Evolutionary conservation across 805 yeast genomes (phyloP), one percentile per base, ranked within the genome.

Genomic region (Nakazawaea ambrosiae): DNA sequence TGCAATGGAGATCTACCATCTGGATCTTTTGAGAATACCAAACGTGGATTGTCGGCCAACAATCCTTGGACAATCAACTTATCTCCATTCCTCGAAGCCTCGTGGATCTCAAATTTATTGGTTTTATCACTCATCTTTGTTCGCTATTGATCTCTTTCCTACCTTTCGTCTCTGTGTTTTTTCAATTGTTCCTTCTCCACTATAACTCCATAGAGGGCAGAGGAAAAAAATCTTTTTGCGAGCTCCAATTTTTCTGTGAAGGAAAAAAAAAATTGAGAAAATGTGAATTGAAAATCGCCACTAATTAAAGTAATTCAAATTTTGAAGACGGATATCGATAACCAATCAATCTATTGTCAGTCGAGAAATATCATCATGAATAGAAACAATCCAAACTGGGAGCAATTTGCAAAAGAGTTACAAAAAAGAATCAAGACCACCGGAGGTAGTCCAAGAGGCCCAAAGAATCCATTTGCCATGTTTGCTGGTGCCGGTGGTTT

Each of bases 1-100:
- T 86, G 94, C 33, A 88, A 60, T 2, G 96, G 82, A 2, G 83
- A 77, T 45, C 97, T 68, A 2, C 78, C 80, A 50, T 88, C 96
- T 2, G 66, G 70, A 55, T 89, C 97, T 42, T 56, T 65, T 12
- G 49, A 36, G 2, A 68, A 47, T 1, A 73, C 70, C 11, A 64
- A 51, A 23, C 66, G 61, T 6, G 86, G 81, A 33, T 71, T 56
- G 17, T 68, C 62, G 9, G 60, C 57, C 4, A 85, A 50, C 2
- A 81, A 49, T 2, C 68, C 66, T 42, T 67, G 66, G 10, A 76
- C 85, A 5, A 68, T 61, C 15, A 67, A 56, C 3, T 63, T 49
- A 32, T 83, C 69, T 29, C 78, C 78, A 15, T 78, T 78, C 47
- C 76, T 67, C 5, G 83, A 81, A 3, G 90, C 89, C 31, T 76